A percentile compares a stretch with the other conserved stretches of the same genome.
Evolutionary conservation across 2,329 filamentous ascomycete genomes (phyloP).

Genomic region (Elsinoe arachidis): DNA sequence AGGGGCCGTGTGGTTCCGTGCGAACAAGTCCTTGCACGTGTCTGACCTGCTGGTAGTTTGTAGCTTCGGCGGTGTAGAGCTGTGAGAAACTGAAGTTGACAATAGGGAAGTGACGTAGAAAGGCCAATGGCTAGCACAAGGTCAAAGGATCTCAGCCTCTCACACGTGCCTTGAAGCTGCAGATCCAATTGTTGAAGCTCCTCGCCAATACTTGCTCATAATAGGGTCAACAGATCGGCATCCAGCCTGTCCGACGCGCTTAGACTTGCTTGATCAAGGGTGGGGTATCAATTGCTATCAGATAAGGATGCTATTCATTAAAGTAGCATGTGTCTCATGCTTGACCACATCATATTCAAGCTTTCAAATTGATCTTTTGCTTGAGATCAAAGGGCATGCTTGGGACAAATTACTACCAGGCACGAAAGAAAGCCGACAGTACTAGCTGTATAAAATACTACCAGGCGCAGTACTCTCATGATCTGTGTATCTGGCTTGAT

Average conservation of each 20-base stretch:
- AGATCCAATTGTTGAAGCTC: slow-evolving; percentile 10
- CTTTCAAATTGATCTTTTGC: too few species aligned
- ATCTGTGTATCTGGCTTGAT: too few species aligned
- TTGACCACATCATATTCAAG: too few species aligned
- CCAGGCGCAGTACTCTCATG: too few species aligned
- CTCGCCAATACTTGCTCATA: not conserved
- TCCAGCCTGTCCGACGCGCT: not conserved
- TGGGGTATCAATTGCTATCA: not conserved
- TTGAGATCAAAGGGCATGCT: too few species aligned
- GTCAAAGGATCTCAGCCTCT: not conserved
- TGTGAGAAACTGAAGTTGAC: too few species aligned
- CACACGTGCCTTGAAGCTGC: slow-evolving; percentile 5
- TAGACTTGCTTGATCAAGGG: not conserved
- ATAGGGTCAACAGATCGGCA: not conserved
- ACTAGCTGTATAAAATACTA: too few species aligned
- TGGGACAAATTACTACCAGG: too few species aligned
- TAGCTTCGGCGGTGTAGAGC: too few species aligned
- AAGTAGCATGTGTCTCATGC: not conserved
- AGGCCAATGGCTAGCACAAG: not conserved
- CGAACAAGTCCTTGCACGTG: not conserved
- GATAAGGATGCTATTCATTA: not conserved
- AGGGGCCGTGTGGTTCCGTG: not conserved
- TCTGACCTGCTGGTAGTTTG: not conserved
- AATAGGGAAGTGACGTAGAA: not conserved
- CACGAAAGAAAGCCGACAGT: too few species aligned